phyloP scores from a whole-genome alignment of 2,329 filamentous ascomycete species.

The Aspergillus oerlinghausenensis region DNA sequence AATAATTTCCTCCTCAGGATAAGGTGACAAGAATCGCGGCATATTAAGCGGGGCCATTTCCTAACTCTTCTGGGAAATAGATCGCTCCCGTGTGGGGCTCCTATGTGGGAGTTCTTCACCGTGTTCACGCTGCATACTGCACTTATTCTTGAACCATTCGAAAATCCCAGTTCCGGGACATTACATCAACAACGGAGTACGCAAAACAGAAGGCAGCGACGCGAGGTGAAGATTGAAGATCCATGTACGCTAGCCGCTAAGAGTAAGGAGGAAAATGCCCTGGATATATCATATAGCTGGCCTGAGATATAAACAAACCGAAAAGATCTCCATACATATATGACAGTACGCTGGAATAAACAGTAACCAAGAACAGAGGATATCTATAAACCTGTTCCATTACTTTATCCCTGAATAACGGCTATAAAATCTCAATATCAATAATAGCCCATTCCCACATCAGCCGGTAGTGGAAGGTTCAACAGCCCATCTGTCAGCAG shows the following conservation, averaged over 20 bases:
- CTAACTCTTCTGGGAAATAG: not conserved
- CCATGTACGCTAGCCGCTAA: not conserved
- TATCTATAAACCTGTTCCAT: no score
- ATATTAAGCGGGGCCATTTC: not conserved
- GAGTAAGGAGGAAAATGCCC: not conserved
- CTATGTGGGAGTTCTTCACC: not conserved
- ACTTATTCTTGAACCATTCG: no score
- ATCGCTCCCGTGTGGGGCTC: not conserved
- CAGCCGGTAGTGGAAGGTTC: conserved; percentile 21
- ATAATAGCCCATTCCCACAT: conserved; percentile 21
- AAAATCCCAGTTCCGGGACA: no score
- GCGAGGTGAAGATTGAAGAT: not conserved
- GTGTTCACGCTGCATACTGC: not conserved
- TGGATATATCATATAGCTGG: not conserved
- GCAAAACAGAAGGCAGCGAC: not conserved
- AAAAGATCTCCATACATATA: not conserved
- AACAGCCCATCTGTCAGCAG: conserved; percentile 33
- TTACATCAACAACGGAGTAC: not conserved
- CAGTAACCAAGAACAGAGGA: not conserved
- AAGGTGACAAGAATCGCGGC: not conserved
- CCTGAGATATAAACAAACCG: not conserved
- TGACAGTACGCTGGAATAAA: not conserved
- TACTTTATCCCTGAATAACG: not conserved
- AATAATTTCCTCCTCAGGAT: not conserved
- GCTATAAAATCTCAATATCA: not conserved